phyloP scores from a whole-genome alignment of 2,329 filamentous ascomycete species.

The Setomelanomma holmii region DNA sequence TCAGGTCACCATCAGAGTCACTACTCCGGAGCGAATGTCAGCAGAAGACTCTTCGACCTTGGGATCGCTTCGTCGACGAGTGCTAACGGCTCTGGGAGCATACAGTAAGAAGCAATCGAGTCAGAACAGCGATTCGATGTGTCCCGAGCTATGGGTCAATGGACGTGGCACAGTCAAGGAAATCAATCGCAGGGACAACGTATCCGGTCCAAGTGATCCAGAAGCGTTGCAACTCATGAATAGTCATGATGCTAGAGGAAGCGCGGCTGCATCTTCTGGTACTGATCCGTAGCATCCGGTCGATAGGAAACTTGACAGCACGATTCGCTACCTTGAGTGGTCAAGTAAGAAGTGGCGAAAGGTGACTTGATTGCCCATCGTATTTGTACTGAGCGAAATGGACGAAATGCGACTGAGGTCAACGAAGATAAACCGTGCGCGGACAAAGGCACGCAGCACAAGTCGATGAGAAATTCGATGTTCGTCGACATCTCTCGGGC shows the following conservation, averaged over 20 bases:
- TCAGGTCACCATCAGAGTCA: background rate
- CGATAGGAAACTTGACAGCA: background rate
- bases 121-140: background rate
- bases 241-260: background rate
- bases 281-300: background rate
- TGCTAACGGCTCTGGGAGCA: background rate
- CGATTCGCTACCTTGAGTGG: background rate
- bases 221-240: background rate
- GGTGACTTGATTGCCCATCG: too few relatives aligned
- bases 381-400: too few relatives aligned
- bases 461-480: too few relatives aligned
- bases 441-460: too few relatives aligned
- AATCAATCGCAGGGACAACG: background rate
- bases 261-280: background rate
- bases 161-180: background rate
- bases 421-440: too few relatives aligned
- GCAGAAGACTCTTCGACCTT: background rate
- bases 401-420: too few relatives aligned
- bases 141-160: background rate
- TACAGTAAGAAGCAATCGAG: background rate
- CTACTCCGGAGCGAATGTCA: background rate
- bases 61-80: background rate
- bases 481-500: too few relatives aligned
- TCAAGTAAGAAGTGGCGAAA: background rate
- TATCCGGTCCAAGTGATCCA: too few relatives aligned